Evolutionary conservation across 1,284 basidiomycete species (phyloP), one percentile per base, ranked within the genome.

Genomic region (Macrocystidia cucumis): DNA sequence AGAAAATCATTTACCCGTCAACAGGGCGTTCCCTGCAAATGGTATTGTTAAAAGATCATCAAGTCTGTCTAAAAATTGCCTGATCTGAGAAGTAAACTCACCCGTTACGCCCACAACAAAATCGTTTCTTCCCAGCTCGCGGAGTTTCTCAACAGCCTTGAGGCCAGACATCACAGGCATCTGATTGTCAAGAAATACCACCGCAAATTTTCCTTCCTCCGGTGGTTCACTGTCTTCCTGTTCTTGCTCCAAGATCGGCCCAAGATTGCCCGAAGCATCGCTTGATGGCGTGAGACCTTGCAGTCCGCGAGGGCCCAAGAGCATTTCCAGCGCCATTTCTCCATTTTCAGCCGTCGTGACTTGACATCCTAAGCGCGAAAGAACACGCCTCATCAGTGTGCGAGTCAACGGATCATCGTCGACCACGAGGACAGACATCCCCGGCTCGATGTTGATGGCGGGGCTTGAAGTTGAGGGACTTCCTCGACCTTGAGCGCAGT

Each of bases 331-430:
- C 4, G 89, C 90, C 19, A 83, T 60, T 51, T 81, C 75, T 4
- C 91, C 91, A 49, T 95, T 91, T 58, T 92, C 88, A n/a, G 91
- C 91, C 3, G 76, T 79, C 2, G 72, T 65, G 12, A 92, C 88
- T 28, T 59, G 56, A 56, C 87, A 91, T 1, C 90, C 89, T 3
- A 93, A 60, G 11, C 88, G 70, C 13, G 74, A 73, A 36, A 93
- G 65, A 62, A 91, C 78, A 24, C 89, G 70, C 32, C 71, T 74
- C 90, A 93, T 92, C 41, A 92, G 65, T 42, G 70, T 78, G 31
- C 89, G 74, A 25, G 91, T 92, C 38, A 92, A 59, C 17, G 69
- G 66, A 55, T 87, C 85, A 45, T 88, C 83, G 46, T 88, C 85
- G 0, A 88, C 85, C 2, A 89, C 82, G 22, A 87, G 63, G 32